Percentiles rank a stretch among this genome's conserved stretches.
Evolutionary conservation across 1,139 yeast genomes (phyloP).

Genomic region (Nakaseomyces delphensis): DNA sequence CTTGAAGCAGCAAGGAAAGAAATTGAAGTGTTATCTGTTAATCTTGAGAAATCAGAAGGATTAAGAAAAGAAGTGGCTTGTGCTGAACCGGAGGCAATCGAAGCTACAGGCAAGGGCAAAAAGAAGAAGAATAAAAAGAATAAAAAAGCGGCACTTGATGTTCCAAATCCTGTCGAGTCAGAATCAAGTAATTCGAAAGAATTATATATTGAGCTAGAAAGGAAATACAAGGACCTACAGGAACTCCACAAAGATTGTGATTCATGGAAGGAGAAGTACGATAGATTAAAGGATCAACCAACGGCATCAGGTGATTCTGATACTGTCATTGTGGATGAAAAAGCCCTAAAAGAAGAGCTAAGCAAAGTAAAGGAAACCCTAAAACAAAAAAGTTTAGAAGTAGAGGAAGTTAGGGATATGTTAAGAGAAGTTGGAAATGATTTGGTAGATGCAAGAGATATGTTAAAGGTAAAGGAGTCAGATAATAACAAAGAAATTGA

Average conservation of each 20-base stretch:
- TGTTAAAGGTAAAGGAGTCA: constrained; percentile 19
- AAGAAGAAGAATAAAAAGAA: constrained; percentile 21
- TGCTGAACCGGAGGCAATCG: background rate
- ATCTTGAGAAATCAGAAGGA: background rate
- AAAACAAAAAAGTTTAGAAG: constrained; percentile 25
- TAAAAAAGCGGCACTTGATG: constrained; percentile 18
- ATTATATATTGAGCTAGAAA: constrained; percentile 15
- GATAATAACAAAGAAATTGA: constrained; percentile 12
- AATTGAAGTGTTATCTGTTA: background rate
- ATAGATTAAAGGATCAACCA: constrained; percentile 13
- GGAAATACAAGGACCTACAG: constrained; percentile 7
- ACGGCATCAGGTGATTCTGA: constrained; percentile 7
- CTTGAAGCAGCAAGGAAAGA: constrained; percentile 6
- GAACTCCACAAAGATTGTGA: constrained; percentile 15
- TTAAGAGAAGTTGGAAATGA: constrained; percentile 67
- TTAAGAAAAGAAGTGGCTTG: background rate
- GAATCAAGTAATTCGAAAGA: constrained; percentile 1
- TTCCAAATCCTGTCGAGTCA: constrained; percentile 9
- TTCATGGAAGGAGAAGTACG: constrained; percentile 18
- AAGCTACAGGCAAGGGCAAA: constrained; percentile 9
- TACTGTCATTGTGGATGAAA: background rate
- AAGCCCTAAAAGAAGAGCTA: constrained; percentile 12
- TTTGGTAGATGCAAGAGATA: constrained; percentile 39
- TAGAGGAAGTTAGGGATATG: constrained; percentile 54
- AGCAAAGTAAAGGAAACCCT: constrained; percentile 10